A percentile compares a stretch with the other conserved stretches of the same genome.
These are phyloP conservation scores for Trichoderma afroharzianum DNA, from an alignment of 2,329 filamentous ascomycete species.

Conservation along the genomic window DNA sequence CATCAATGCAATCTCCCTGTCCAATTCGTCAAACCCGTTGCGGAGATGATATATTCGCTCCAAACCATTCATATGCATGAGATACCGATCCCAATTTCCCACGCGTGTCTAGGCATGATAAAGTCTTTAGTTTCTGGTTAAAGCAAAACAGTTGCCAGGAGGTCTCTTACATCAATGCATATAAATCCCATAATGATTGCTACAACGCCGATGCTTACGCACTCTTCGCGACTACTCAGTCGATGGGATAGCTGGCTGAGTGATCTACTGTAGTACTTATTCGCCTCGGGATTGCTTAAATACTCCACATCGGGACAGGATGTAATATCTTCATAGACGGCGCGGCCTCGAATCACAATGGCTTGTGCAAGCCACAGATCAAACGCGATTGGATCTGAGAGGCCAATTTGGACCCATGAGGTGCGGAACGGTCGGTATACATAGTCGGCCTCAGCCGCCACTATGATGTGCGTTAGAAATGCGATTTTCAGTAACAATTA, in stretches of 20 bases:
- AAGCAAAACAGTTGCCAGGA: accelerated
- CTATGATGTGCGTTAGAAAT: neutral
- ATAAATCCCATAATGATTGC: conserved; percentile 8
- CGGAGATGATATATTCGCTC: neutral
- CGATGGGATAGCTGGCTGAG: neutral
- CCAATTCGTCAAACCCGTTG: neutral
- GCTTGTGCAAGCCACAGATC: neutral
- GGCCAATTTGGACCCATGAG: neutral
- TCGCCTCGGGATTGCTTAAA: neutral
- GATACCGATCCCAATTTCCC: neutral
- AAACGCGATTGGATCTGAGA: neutral
- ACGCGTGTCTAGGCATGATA: neutral
- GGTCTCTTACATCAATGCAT: neutral
- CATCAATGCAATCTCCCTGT: neutral
- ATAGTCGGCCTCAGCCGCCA: neutral
- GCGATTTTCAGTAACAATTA: neutral
- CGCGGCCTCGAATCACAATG: neutral
- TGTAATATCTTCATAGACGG: neutral
- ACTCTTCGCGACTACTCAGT: neutral
- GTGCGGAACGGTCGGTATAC: conserved; percentile 2
- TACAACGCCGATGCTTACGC: neutral
- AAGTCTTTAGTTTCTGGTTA: neutral
- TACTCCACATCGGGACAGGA: neutral
- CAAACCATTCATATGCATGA: conserved; percentile 1
- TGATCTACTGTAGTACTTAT: neutral